Evolutionary conservation across 768 basidiomycete genomes (phyloP).

Genomic region (Pulveroboletus sp.): DNA sequence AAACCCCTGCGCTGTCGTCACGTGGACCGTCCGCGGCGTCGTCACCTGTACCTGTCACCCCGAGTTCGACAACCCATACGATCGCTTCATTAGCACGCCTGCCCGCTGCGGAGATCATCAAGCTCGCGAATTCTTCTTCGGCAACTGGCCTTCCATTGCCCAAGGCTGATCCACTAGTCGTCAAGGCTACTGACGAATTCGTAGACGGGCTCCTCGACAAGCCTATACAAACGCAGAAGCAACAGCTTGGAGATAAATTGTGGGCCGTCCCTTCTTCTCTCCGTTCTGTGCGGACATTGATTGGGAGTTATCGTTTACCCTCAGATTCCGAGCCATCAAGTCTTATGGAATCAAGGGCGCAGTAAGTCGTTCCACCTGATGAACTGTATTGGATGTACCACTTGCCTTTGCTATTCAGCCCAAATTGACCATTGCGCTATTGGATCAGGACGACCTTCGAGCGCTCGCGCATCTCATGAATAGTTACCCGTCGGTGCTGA

Average conservation of each 20-base stretch:
- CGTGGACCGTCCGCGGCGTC: slow-evolving; percentile 68
- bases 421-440: slow-evolving; percentile 76
- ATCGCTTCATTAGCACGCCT: slow-evolving; percentile 67
- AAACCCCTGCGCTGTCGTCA: slow-evolving; percentile 74
- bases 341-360: slow-evolving; percentile 79
- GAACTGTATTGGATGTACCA: not conserved
- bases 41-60: slow-evolving; percentile 64
- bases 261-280: slow-evolving; percentile 35
- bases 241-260: slow-evolving; percentile 76
- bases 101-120: slow-evolving; percentile 72
- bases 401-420: slow-evolving; percentile 42
- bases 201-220: slow-evolving; percentile 58
- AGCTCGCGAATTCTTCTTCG: slow-evolving; percentile 51
- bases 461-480: slow-evolving; percentile 84
- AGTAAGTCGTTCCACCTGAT: slow-evolving; percentile 39
- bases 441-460: slow-evolving; percentile 83
- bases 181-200: slow-evolving; percentile 69
- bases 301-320: slow-evolving; percentile 14
- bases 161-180: slow-evolving; percentile 66
- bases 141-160: slow-evolving; percentile 51
- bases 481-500: slow-evolving; percentile 76
- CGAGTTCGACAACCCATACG: slow-evolving; percentile 50
- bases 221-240: slow-evolving; percentile 62
- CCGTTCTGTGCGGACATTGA: slow-evolving; percentile 16
- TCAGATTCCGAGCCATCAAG: slow-evolving; percentile 58